phyloP scores from a whole-genome alignment of 2,329 filamentous ascomycete genomes.

The Exophiala xenobiotica region DNA sequence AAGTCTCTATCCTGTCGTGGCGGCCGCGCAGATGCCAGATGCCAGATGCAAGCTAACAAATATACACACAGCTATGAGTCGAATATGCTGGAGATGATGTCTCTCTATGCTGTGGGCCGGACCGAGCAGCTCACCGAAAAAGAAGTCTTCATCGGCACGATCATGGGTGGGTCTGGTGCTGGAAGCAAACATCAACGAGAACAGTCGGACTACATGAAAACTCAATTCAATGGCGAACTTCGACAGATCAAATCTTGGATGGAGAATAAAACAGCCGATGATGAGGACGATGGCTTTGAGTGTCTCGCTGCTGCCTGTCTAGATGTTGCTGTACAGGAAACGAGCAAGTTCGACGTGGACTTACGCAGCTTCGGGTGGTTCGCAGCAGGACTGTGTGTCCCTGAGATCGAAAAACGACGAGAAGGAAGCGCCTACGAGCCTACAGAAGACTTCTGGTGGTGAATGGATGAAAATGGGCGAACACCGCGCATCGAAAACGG shows the following conservation, averaged over 20 bases:
- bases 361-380: conserved; percentile 22
- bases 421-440: conserved; percentile 1
- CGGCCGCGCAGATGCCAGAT: too few species aligned
- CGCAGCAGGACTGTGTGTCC: conserved; percentile 18
- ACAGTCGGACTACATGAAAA: conserved; percentile 39
- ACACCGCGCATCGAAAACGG: too few species aligned
- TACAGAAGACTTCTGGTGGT: not conserved
- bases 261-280: conserved; percentile 3
- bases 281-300: conserved; percentile 7
- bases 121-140: conserved; percentile 48
- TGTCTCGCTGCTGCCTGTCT: conserved; percentile 13
- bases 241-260: conserved; percentile 11
- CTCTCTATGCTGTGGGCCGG: conserved; percentile 43
- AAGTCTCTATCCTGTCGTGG: not conserved
- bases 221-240: conserved; percentile 44
- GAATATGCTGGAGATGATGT: conserved; percentile 50
- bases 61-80: conserved; percentile 49
- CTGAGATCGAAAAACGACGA: conserved; percentile 19
- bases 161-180: conserved; percentile 51
- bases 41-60: not conserved
- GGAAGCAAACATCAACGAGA: conserved; percentile 42
- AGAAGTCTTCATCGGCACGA: conserved; percentile 58
- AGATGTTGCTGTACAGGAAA: conserved; percentile 5
- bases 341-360: not conserved
- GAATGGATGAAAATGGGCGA: not conserved